Evolutionary conservation across 257 asterid genomes (phyloP), one percentile per base, ranked within the genome.

Genomic region (Petrea volubilis): DNA sequence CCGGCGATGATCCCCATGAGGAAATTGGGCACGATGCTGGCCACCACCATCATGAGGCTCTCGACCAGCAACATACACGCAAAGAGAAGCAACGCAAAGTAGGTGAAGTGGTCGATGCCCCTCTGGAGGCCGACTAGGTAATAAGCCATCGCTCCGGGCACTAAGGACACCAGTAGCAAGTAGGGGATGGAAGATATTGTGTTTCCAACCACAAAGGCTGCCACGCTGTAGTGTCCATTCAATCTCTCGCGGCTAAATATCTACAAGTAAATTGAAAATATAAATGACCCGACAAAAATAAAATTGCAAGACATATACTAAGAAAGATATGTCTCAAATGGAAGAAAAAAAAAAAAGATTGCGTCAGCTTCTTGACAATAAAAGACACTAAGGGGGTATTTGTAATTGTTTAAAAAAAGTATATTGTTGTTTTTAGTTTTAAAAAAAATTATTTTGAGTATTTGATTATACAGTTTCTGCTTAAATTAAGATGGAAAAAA

Each of bases 1-100:
- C 81, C 88, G 7, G 68, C 63, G 28, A 83, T 81, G 77, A 85
- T 60, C 3, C 88, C 84, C 74, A 72, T 70, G 33, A 83, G 85
- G 33, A 74, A 83, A 51, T 80, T 29, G 5, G 86, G 82, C 46
- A 83, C 82, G 12, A 79, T 55, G 29, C 76, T 74, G 0, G 89
- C 87, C 34, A 84, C 81, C 10, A 72, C 67, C 86, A 85, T 83
- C 86, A 83, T 83, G 0, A 85, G 74, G 74, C 88, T 79, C 65
- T 85, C 88, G 1, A 85, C 91, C 23, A 83, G 15, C 80, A 85
- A 74, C 86, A 79, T 78, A 17, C 80, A 78, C 1, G 60, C 9
- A 60, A 85, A 78, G 21, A 85, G 71, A 0, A 83, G 77, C n/a
- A 74, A 40, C 0, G 79, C n/a, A 33, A 85, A 85, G 58, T 76